Percentiles rank a stretch among this genome's conserved stretches.
Conservation (phyloP, 2,329 filamentous ascomycete species). For the Lachnum nothofagi region DNA sequence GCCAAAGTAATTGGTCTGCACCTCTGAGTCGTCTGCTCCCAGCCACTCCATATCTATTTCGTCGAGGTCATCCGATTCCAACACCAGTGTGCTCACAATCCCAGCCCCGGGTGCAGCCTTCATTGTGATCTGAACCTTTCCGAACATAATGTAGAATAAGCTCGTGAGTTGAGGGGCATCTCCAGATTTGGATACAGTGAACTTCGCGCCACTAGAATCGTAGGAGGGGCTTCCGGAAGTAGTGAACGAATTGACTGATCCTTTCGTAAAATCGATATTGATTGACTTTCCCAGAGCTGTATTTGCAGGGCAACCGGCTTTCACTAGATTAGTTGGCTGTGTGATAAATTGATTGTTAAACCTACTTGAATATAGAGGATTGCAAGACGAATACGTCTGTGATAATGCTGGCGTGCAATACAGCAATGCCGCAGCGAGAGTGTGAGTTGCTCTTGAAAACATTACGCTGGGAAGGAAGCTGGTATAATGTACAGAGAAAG, state of each 20-base stretch:
- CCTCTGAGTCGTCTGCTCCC: conserved; percentile 66
- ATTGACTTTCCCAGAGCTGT: conserved; percentile 79
- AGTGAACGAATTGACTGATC: conserved; percentile 72
- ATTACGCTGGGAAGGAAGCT: conserved; percentile 19
- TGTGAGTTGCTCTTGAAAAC: conserved; percentile 24
- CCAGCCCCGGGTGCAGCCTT: conserved; percentile 83
- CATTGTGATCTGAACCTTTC: conserved; percentile 77
- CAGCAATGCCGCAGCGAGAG: conserved; percentile 18
- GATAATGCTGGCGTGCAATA: conserved; percentile 29
- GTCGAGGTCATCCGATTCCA: conserved; percentile 87
- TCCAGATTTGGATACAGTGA: conserved; percentile 72
- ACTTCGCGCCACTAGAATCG: conserved; percentile 68
- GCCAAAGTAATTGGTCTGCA: conserved; percentile 97
- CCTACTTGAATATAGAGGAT: conserved; percentile 43
- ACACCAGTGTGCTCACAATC: conserved; percentile 86
- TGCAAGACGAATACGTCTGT: conserved; percentile 53
- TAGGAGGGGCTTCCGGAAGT: conserved; percentile 68
- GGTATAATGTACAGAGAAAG: conserved; percentile 16
- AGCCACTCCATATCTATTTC: conserved; percentile 99
- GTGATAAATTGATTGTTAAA: conserved; percentile 3
- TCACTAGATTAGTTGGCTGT: conserved; percentile 20
- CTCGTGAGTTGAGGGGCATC: conserved; percentile 83
- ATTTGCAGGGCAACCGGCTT: conserved; percentile 64
- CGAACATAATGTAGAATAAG: conserved; percentile 99
- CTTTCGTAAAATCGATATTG: conserved; percentile 75